phyloP scores from a whole-genome alignment of 2,329 filamentous ascomycete species.

The Ophiostoma sp. region DNA sequence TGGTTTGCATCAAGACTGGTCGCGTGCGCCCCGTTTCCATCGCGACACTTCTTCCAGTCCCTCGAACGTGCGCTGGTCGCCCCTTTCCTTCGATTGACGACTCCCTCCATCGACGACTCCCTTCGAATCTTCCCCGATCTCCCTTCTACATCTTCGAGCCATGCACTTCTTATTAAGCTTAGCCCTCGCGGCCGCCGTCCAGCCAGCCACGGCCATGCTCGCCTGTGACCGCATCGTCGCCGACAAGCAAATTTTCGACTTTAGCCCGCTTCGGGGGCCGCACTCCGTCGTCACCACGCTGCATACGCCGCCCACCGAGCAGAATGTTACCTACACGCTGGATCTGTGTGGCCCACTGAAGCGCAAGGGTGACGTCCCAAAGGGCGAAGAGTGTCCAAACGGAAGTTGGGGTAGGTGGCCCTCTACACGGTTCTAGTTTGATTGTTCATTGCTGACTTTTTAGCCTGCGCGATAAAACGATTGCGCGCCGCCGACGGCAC shows the following conservation, averaged over 20 bases:
- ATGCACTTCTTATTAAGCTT: conserved; percentile 22
- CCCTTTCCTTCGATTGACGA: neutral
- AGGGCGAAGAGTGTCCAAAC: conserved; percentile 64
- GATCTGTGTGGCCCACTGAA: conserved; percentile 72
- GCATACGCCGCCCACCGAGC: conserved; percentile 53
- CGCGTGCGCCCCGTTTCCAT: too few species aligned
- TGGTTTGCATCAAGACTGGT: neutral
- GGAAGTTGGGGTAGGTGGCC: conserved; percentile 63
- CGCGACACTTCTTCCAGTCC: neutral
- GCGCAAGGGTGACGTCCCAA: conserved; percentile 56
- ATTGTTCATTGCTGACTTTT: neutral
- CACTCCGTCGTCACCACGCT: conserved; percentile 65
- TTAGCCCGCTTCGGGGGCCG: conserved; percentile 64
- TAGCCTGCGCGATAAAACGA: conserved; percentile 75
- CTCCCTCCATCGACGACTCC: neutral
- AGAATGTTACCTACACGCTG: conserved; percentile 79
- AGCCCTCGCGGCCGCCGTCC: conserved; percentile 25
- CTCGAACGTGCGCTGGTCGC: neutral
- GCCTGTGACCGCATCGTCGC: conserved; percentile 63
- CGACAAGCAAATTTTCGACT: conserved; percentile 62
- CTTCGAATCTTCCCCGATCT: neutral
- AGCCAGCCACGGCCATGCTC: conserved; percentile 48
- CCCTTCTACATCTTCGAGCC: neutral
- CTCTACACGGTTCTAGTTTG: neutral
- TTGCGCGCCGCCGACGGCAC: conserved; percentile 50